Evolutionary conservation across 345 rosid genomes (phyloP).

Genomic region (Gossypium raimondii): DNA sequence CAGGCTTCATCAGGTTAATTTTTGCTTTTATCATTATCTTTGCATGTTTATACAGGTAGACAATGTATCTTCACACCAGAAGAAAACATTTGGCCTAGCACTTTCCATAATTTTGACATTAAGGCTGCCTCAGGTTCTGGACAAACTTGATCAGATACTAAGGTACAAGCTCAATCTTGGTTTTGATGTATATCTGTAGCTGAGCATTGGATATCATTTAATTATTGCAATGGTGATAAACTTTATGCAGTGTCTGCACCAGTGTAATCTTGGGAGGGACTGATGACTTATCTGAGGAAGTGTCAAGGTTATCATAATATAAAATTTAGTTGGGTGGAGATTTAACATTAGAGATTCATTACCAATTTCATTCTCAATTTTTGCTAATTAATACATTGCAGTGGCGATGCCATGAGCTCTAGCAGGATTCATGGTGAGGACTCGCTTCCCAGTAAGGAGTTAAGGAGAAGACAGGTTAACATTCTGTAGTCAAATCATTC

Average conservation of each 20-base stretch:
- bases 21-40: conserved; percentile 9
- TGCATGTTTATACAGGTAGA: conserved; percentile 57
- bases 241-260: conserved; percentile 65
- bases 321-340: background rate
- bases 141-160: conserved; percentile 85
- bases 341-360: background rate
- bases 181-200: background rate
- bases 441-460: conserved; percentile 66
- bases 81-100: conserved; percentile 75
- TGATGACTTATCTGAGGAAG: conserved; percentile 68
- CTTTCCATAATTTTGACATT: conserved; percentile 84
- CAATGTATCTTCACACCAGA: conserved; percentile 61
- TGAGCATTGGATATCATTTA: conserved; percentile 1
- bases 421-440: conserved; percentile 61
- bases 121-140: conserved; percentile 89
- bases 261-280: conserved; percentile 73
- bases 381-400: conserved; percentile 30
- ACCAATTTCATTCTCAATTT: background rate
- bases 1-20: conserved; percentile 13
- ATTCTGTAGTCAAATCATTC: background rate
- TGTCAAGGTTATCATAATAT: conserved; percentile 55
- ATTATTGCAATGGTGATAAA: background rate
- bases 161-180: conserved; percentile 41
- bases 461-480: conserved; percentile 75
- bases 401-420: conserved; percentile 61